Base-by-base conservation (phyloP, 306 rosid species). In the Elaeagnus macrophylla region DNA sequence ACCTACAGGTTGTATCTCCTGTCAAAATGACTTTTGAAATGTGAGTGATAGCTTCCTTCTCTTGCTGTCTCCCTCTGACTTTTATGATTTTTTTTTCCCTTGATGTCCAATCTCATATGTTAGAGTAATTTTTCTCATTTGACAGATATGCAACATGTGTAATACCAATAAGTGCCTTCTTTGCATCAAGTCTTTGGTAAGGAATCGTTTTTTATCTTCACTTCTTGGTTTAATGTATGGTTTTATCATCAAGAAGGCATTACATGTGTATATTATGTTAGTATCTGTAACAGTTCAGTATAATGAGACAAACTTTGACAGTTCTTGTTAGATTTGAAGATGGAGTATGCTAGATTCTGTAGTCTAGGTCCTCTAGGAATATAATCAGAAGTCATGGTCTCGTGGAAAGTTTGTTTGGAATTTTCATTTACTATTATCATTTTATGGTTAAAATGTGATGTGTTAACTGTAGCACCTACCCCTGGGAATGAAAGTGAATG, bases 151-250 rank as follows among this genome's bases (percentile, higher is more conserved):
- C 83, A 70, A 86, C 94, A 3, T 80, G 97, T 77, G 97, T 90
- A 54, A 60, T 90, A 65, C 97, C 95, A 7, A 90, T 86, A 41
- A 86, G 97, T 65, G 97, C 91, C 17, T 90, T 86, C 83, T 86
- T 90, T 58, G 97, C 97, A 16, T 86, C 95, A 59, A 90, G 97
- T 66, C 95, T 90, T 46, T 90, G 95, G 95, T 90, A 77, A 90
- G 88, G 62, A 60, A 63, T 38, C 11, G 36, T 32, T 17, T 48
- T 64, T 25, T 13, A 69, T 43, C 39, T 59, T 10, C 43, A 59
- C 15, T 14, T 12, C 48, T 43, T 44, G 36, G 12, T 39, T 55
- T 48, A 62, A 15, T 42, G 13, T 48, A 11, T 39, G 13, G 37
- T 20, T 10, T 59, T 36, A 37, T 45, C 54, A 54, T 14, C 16